Conservation (phyloP, 2,329 filamentous ascomycete genomes). For the Atkinsonella texensis region DNA sequence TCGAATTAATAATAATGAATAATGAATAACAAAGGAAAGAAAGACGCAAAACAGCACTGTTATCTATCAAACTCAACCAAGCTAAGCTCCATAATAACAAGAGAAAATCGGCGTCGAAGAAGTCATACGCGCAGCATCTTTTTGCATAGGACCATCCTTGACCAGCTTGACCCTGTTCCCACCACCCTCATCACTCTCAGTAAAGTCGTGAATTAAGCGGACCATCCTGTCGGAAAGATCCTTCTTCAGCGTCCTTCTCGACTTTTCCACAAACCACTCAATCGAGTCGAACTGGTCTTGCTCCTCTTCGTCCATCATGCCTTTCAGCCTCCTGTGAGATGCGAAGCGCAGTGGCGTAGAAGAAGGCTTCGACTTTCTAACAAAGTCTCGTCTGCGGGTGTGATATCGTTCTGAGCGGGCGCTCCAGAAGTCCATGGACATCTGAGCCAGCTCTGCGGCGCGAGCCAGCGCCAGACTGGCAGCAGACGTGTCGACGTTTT, state of each 20-base stretch:
- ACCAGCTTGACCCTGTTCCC: not conserved
- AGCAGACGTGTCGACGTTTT: constrained; percentile 19
- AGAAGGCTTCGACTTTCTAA: constrained; percentile 24
- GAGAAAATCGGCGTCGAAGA: constrained; percentile 3
- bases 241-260: not conserved
- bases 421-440: constrained; percentile 31
- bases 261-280: constrained; percentile 8
- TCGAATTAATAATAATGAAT: too few species aligned
- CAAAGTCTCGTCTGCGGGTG: constrained; percentile 25
- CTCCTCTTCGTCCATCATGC: constrained; percentile 21
- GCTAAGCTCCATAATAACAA: constrained; percentile 3
- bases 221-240: constrained; percentile 5
- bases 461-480: constrained; percentile 20
- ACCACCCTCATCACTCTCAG: not conserved
- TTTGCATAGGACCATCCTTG: not conserved
- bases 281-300: constrained; percentile 23
- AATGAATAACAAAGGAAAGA: not conserved
- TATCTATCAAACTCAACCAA: not conserved
- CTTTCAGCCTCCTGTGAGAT: constrained; percentile 18
- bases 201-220: constrained; percentile 5
- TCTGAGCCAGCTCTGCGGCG: constrained; percentile 25
- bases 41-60: not conserved
- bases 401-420: constrained; percentile 24
- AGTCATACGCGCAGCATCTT: not conserved
- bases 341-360: constrained; percentile 29